Percentiles rank a stretch among this genome's conserved stretches.
Conservation (phyloP, 2,329 filamentous ascomycete species). For the Colletotrichum sp. region DNA sequence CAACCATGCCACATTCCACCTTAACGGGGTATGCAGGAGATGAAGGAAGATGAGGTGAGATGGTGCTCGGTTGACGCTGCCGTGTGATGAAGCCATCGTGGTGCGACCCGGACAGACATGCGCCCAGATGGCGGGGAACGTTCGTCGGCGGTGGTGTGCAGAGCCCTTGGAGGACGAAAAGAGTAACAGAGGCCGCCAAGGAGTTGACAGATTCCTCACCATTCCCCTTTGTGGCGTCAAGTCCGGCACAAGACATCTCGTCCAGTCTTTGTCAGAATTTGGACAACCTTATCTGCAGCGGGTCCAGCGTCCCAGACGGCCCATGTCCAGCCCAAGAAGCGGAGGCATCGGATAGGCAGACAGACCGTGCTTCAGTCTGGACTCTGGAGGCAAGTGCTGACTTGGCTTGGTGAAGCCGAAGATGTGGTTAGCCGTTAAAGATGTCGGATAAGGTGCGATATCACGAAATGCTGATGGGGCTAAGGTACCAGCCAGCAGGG, state of each 20-base stretch:
- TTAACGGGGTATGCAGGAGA: not conserved
- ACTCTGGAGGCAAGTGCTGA: not conserved
- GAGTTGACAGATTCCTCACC: not conserved
- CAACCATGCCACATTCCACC: not conserved
- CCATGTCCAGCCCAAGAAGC: not conserved
- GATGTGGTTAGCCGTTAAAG: not conserved
- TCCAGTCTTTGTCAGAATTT: conserved; percentile 5
- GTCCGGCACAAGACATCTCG: not conserved
- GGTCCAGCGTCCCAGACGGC: not conserved
- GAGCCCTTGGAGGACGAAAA: not conserved
- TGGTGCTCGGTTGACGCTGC: not conserved
- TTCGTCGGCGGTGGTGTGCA: not conserved
- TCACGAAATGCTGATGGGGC: not conserved
- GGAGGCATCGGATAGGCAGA: not conserved
- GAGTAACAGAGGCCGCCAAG: not conserved
- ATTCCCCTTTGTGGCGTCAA: not conserved
- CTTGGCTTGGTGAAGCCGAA: not conserved
- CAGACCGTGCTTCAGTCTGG: not conserved
- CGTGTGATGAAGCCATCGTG: conserved; percentile 10
- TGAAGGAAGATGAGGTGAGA: not conserved
- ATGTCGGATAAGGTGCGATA: not conserved
- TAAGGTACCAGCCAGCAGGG: not conserved
- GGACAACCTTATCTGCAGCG: conserved; percentile 13
- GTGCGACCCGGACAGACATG: not conserved
- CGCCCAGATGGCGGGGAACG: not conserved